A percentile compares a stretch with the other conserved stretches of the same genome.
These are phyloP conservation scores for Hanseniaspora valbyensis DNA, from an alignment of 805 yeast species.

Conservation along the genomic window DNA sequence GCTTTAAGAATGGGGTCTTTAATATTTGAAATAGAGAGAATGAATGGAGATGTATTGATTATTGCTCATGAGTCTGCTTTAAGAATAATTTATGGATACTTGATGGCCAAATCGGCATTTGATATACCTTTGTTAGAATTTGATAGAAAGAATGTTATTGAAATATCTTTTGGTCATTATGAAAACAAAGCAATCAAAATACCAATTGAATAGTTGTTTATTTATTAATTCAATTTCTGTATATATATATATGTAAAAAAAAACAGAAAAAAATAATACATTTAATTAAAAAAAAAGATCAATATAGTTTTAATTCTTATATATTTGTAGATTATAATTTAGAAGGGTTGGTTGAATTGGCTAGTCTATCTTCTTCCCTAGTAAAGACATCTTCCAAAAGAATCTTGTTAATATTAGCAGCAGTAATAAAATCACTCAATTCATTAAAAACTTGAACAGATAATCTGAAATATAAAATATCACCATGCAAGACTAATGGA, in stretches of 20 bases:
- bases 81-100: conserved; percentile 81
- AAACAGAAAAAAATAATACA: background rate
- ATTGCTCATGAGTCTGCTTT: conserved; percentile 89
- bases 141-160: conserved; percentile 73
- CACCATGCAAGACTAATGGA: conserved; percentile 37
- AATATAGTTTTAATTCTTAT: background rate
- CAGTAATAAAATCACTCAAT: conserved; percentile 40
- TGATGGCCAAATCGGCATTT: conserved; percentile 80
- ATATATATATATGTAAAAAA: background rate
- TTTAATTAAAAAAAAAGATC: background rate
- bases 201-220: conserved; percentile 24
- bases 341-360: background rate
- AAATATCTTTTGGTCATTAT: conserved; percentile 78
- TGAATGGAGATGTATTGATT: conserved; percentile 74
- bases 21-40: conserved; percentile 84
- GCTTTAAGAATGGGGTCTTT: conserved; percentile 91
- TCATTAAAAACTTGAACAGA: conserved; percentile 54
- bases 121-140: conserved; percentile 77
- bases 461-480: conserved; percentile 37
- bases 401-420: conserved; percentile 33
- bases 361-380: conserved; percentile 16
- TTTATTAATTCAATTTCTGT: background rate
- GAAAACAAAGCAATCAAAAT: conserved; percentile 55
- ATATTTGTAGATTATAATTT: background rate
- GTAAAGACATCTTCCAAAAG: conserved; percentile 24